These are phyloP conservation scores for Flaveria trinervia DNA, from an alignment of 129 eudicot species.

Conservation along the genomic window DNA sequence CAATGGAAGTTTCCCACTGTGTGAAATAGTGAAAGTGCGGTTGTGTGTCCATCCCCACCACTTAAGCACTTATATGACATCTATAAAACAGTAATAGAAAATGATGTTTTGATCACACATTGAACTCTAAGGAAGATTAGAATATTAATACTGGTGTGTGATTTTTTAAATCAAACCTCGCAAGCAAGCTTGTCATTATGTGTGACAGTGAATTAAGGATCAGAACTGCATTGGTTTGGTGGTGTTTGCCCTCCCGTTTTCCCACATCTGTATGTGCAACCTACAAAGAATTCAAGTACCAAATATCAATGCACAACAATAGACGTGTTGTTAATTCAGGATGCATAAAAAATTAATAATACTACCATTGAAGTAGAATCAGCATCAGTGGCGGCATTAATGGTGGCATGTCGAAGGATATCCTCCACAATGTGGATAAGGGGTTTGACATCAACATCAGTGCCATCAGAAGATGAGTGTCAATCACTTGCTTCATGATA, in stretches of 20 bases:
- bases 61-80: slow-evolving; percentile 48
- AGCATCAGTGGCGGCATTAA: slow-evolving; percentile 36
- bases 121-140: not conserved
- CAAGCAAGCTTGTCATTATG: slow-evolving; percentile 51
- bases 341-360: not conserved
- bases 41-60: slow-evolving; percentile 61
- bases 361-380: slow-evolving; percentile 35
- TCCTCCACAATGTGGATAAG: slow-evolving; percentile 58
- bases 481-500: slow-evolving; percentile 56
- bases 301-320: slow-evolving; percentile 19
- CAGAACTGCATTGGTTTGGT: slow-evolving; percentile 28
- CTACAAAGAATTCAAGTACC: slow-evolving; percentile 24
- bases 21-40: slow-evolving; percentile 57
- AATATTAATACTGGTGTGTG: not conserved
- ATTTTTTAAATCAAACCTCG: slow-evolving; percentile 47
- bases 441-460: slow-evolving; percentile 59
- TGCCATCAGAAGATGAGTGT: slow-evolving; percentile 58
- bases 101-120: not conserved
- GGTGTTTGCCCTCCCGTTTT: slow-evolving; percentile 31
- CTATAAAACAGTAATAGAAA: slow-evolving; percentile 37
- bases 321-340: not conserved
- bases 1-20: slow-evolving; percentile 63
- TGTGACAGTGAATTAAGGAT: slow-evolving; percentile 48
- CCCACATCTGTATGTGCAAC: slow-evolving; percentile 30
- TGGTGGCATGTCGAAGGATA: slow-evolving; percentile 45